Evolutionary conservation across 2,329 filamentous ascomycete genomes (phyloP), one percentile per base, ranked within the genome.

Genomic region (Venturia oleaginea): DNA sequence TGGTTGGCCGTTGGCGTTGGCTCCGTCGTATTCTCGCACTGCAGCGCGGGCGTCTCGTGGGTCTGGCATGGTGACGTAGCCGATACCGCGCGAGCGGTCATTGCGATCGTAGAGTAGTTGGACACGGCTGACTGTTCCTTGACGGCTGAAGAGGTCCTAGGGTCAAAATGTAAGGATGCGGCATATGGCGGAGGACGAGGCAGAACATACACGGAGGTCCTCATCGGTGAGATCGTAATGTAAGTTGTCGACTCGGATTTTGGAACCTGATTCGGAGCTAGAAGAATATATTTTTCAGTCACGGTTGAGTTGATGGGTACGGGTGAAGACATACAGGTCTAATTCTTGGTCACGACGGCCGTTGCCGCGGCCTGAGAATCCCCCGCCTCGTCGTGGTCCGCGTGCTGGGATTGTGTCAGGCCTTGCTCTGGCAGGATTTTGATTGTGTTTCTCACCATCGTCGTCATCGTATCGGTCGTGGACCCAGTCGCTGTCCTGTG

Each of bases 201-300:
- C 11, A 24, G 55, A 24, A 59, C 77, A 63, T 80, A 95, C 91
- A 71, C 89, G 84, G 63, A 96, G 82, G 72, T 96, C 92, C 43
- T 88, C 86, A 75, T 93, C 86, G 15, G 89, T 92, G 67, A 97
- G 82, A 66, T 97, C 92, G 75, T 96, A 97, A 75, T 97, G 92
- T 65, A 97, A 79, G 73, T 96, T 96, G 67, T 95, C 91, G 67
- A 96, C 88, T 68, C 88, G 87, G 68, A 97, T 76, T 76, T 91
- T 93, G 57, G 86, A 81, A 69, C 87, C 86, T 65, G 78, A 77
- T 37, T 78, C 72, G 42, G 83, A 80, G 71, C 84, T 84, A 68
- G 40, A 1, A 24, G 57, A 13, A 4, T 17, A 15, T 42, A 3
- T 30, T 19, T n/a, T 27, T 55, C 27, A 57, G 51, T 30, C 30